Evolutionary conservation across 441 rosid genomes (phyloP), one percentile per base, ranked within the genome.

Genomic region (Mallotus japonicus): DNA sequence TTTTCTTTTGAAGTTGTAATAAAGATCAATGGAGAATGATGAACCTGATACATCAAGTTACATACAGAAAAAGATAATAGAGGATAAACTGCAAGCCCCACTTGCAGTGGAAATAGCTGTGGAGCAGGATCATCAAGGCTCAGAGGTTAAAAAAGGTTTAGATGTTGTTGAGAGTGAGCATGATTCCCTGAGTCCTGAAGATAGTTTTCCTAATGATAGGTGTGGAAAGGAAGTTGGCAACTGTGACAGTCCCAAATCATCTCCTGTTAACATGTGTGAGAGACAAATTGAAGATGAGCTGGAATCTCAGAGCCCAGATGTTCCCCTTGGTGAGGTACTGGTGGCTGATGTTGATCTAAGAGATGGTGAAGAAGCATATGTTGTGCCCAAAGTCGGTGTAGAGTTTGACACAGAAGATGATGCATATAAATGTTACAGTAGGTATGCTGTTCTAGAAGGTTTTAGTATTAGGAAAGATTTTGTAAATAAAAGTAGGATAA

Each of bases 391-490:
- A 67, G 75, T 73, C 73, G 82, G 78, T n/a, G 62, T 75, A 74
- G 80, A 80, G 75, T 80, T 83, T 58, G 80, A 83, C 63, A 70
- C 81, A 20, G 82, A 83, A 68, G 78, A 80, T 24, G 76, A 75
- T 57, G 80, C 83, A 2, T 79, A 75, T 40, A 67, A 70, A 22
- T 80, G 67, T 73, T 79, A 77, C 17, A 73, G 75, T 70, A 77
- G 76, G 72, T 83, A 80, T 69, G 83, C 81, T 53, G 78, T 77
- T 51, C 32, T 77, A 58, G 67, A 73, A 69, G 86, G 83, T 46
- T 83, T 83, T 69, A 78, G 82, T 19, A 77, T 82, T 67, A 75
- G 83, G 40, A 75, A 79, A 79, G 79, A 82, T 76, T 74, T 78
- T 56, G 81, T 80, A 66, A 83, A 80, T 44, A 75, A 73, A 73